These are phyloP conservation scores for Cyberlindnera meyerae DNA, from an alignment of 805 yeast species.

Conservation along the genomic window DNA sequence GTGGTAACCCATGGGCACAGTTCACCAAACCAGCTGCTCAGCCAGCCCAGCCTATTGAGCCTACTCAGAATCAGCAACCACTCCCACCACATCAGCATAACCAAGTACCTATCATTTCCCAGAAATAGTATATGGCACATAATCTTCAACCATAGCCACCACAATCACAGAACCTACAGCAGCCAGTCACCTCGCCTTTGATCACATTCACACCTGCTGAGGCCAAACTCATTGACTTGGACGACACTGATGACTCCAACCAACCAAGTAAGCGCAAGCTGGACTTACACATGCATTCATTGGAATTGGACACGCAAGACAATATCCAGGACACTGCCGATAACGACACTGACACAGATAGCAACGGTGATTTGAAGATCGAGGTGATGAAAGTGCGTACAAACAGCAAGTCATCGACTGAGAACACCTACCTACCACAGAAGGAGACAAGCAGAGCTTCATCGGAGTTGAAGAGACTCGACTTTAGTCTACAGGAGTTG, in stretches of 20 bases:
- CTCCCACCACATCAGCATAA: background rate
- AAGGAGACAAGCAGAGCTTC: constrained; percentile 2
- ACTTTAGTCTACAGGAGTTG: constrained; percentile 20
- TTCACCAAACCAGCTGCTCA: constrained; percentile 3
- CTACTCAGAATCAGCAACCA: background rate
- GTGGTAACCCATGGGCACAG: constrained; percentile 17
- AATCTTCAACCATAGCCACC: background rate
- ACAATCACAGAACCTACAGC: background rate
- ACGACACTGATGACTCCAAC: constrained; percentile 10
- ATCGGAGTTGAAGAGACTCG: constrained; percentile 14
- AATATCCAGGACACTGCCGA: constrained; percentile 10
- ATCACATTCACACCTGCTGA: constrained; percentile 10
- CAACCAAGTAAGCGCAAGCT: constrained; percentile 13
- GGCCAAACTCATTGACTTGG: constrained; percentile 17
- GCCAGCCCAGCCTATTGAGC: constrained; percentile 1
- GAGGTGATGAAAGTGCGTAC: constrained; percentile 17
- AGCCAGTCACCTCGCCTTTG: constrained; percentile 4
- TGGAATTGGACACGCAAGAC: constrained; percentile 14
- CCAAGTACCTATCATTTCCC: too few species aligned
- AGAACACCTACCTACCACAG: background rate
- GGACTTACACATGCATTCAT: constrained; percentile 12
- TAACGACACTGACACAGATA: constrained; percentile 14
- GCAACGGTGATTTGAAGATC: constrained; percentile 21
- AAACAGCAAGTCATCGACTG: constrained; percentile 1
- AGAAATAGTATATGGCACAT: too few species aligned